Evolutionary conservation across 768 basidiomycete species (phyloP).

Genomic region (Rhodotorula taiwanensis): DNA sequence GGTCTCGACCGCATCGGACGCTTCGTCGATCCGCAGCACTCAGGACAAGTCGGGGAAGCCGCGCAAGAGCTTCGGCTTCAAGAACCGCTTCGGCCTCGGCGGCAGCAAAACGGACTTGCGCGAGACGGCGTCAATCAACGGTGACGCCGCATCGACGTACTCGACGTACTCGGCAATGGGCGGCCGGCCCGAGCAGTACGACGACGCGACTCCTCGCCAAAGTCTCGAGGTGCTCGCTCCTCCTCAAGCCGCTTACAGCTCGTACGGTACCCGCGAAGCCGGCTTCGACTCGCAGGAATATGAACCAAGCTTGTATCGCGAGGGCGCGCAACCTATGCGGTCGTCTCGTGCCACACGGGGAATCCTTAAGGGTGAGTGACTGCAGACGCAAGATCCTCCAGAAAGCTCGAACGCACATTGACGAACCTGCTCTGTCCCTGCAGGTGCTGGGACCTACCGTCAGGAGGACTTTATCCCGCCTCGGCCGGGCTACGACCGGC

Average conservation of each 20-base stretch:
- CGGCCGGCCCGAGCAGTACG: conserved; percentile 3
- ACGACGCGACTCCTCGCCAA: conserved; percentile 14
- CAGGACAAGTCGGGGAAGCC: conserved; percentile 47
- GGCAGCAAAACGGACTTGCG: conserved; percentile 27
- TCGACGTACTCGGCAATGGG: conserved; percentile 5
- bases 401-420: too few relatives aligned
- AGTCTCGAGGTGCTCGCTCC: conserved; percentile 34
- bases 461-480: conserved; percentile 72
- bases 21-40: conserved; percentile 60
- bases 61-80: conserved; percentile 48
- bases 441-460: conserved; percentile 64
- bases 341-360: conserved; percentile 51
- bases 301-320: conserved; percentile 38
- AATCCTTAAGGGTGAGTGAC: conserved; percentile 77
- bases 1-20: conserved; percentile 21
- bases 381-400: too few relatives aligned
- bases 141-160: conserved; percentile 12
- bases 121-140: background rate
- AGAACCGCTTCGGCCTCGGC: conserved; percentile 29
- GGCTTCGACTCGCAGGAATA: conserved; percentile 50
- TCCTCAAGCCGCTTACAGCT: background rate
- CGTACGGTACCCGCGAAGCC: conserved; percentile 13
- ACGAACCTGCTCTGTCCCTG: conserved; percentile 6
- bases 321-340: conserved; percentile 8
- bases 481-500: conserved; percentile 55